phyloP scores from a whole-genome alignment of 371 early-diverging fungal species.

The Mucor ambiguus region DNA sequence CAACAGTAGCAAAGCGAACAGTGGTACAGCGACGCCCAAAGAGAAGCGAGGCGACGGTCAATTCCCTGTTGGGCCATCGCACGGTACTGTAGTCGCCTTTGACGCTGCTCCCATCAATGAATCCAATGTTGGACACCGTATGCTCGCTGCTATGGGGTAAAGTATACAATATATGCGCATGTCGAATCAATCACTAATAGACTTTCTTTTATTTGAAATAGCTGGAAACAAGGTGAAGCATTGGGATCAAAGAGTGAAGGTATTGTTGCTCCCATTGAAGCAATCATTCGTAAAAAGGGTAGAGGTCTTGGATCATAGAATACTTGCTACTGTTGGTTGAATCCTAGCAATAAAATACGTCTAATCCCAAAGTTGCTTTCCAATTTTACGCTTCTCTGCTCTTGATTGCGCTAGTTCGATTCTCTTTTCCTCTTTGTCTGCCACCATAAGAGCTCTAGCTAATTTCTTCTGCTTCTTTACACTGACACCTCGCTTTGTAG shows the following conservation, averaged over 20 bases:
- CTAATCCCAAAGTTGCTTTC: conserved; percentile 28
- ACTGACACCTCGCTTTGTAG: conserved; percentile 20
- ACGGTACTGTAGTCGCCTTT: conserved; percentile 72
- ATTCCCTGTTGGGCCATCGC: conserved; percentile 24
- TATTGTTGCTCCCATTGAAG: conserved; percentile 85
- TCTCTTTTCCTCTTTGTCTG: conserved; percentile 30
- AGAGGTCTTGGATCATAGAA: conserved; percentile 77
- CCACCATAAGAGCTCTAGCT: conserved; percentile 26
- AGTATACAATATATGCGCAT: not conserved
- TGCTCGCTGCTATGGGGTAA: conserved; percentile 83
- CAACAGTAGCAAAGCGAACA: conserved; percentile 5
- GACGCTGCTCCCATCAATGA: conserved; percentile 64
- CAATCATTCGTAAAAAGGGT: conserved; percentile 73
- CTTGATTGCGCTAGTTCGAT: conserved; percentile 16
- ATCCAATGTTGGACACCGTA: conserved; percentile 77
- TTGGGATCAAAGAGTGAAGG: conserved; percentile 81
- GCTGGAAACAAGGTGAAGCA: conserved; percentile 80
- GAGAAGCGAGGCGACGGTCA: conserved; percentile 8
- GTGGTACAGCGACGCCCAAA: conserved; percentile 8
- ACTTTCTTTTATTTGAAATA: conserved; percentile 21
- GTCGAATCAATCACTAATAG: not conserved
- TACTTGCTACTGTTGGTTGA: not conserved
- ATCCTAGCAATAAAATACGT: not conserved
- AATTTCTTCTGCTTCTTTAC: conserved; percentile 33
- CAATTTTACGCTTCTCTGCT: conserved; percentile 29